Evolutionary conservation across 192 early-diverging fungal species (phyloP).

Genomic region (Blastocladiella britannica): DNA sequence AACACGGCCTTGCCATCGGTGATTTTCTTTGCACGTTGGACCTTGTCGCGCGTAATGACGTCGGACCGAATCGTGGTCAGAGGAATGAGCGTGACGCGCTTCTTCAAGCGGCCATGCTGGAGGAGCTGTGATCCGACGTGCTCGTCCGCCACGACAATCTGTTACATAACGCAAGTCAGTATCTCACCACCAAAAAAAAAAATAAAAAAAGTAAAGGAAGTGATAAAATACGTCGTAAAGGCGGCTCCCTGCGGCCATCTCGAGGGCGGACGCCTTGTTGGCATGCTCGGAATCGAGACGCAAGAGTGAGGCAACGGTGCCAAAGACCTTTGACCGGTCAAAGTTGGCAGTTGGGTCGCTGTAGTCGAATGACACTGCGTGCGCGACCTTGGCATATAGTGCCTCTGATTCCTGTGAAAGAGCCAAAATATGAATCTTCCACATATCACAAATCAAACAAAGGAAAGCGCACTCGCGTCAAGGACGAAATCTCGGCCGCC

Average conservation of each 20-base stretch:
- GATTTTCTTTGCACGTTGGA: neutral
- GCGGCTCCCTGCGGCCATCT: slow-evolving; percentile 81
- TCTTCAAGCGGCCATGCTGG: slow-evolving; percentile 48
- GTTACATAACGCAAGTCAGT: neutral
- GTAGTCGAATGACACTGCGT: slow-evolving; percentile 58
- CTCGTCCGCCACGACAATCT: slow-evolving; percentile 85
- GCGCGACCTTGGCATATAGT: slow-evolving; percentile 6
- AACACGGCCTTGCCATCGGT: slow-evolving; percentile 58
- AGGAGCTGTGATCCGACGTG: slow-evolving; percentile 58
- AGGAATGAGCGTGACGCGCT: slow-evolving; percentile 76
- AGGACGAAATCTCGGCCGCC: no score
- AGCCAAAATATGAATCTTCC: neutral
- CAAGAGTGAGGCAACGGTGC: slow-evolving; percentile 80
- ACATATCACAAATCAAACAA: no score
- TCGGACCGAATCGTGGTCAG: slow-evolving; percentile 77
- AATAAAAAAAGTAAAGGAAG: slow-evolving; percentile 10
- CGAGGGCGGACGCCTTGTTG: slow-evolving; percentile 56
- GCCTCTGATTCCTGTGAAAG: slow-evolving; percentile 8
- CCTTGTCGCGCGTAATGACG: slow-evolving; percentile 5
- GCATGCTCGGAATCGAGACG: slow-evolving; percentile 43
- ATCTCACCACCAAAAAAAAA: slow-evolving; percentile 2
- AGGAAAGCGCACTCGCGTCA: no score
- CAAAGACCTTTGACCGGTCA: slow-evolving; percentile 72
- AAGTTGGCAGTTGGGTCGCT: slow-evolving; percentile 65
- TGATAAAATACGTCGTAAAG: slow-evolving; percentile 51